Conservation (phyloP, 208 protist species). For the Crithidia bombi region DNA sequence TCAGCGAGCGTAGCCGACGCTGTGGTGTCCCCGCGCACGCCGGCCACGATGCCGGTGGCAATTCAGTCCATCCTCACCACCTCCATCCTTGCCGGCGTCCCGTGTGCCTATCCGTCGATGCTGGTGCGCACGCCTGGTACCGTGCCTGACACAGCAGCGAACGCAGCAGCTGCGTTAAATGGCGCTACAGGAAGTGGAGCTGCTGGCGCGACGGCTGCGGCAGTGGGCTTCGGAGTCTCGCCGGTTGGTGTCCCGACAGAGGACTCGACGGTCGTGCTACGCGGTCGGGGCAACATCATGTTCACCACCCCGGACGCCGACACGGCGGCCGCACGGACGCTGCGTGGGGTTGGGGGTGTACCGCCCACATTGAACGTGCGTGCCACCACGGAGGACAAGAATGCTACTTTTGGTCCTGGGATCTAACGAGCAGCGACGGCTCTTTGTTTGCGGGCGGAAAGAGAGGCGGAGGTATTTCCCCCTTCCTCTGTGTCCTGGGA, state of each 20-base stretch:
- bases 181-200: not conserved
- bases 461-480: no score
- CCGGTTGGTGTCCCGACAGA: not conserved
- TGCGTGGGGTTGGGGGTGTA: constrained; percentile 6
- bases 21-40: not conserved
- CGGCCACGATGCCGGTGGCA: constrained; percentile 1
- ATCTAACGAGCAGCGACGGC: no score
- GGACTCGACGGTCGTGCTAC: constrained; percentile 20
- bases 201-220: not conserved
- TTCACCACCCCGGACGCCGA: constrained; percentile 23
- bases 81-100: constrained; percentile 18
- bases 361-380: not conserved
- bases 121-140: constrained; percentile 3
- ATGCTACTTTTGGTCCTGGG: not conserved
- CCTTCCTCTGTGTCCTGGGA: no score
- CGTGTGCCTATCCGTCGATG: constrained; percentile 1
- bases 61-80: constrained; percentile 30
- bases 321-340: not conserved
- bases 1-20: not conserved
- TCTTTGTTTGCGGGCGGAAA: no score
- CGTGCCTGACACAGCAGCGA: not conserved
- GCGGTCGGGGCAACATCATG: constrained; percentile 19
- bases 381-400: not conserved
- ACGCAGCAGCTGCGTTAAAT: no score
- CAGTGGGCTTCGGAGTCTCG: not conserved